Evolutionary conservation across 2,329 filamentous ascomycete genomes (phyloP), one percentile per base, ranked within the genome.

Genomic region (Cercospora sp.): DNA sequence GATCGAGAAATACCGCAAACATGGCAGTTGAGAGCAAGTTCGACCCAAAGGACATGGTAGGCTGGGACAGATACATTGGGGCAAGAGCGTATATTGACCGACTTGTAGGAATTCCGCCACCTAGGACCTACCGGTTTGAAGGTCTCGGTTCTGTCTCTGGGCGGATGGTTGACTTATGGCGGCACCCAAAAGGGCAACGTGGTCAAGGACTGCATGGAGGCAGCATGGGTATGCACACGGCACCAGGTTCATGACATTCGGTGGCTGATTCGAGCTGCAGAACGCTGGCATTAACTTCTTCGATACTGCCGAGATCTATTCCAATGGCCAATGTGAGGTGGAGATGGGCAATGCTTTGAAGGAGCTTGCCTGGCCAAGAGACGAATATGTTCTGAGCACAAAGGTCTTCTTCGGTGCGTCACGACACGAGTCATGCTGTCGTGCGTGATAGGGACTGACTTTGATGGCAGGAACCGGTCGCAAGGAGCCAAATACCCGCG

Each of bases 251-350:
- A 53, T 30, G 64, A 33, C 20, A 4, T 23, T 4, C 16, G 4
- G 33, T 26, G 23, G 23, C 67, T 71, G 57, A 71, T 28, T 5
- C 3, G 20, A 26, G 20, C 4, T 18, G 6, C 58, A 72, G 71
- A 73, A 82, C 72, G 74, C 84, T 66, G 83, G 83, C 65, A 82
- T 84, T 75, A 84, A 84, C 76, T 83, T 83, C 76, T 76, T 75
- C 72, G 74, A 84, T 68, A 84, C 83, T 9, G 83, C 83, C n/a
- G 82, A 84, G 75, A 75, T 79, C 36, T 89, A 89, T 74, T 81
- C 84, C 69, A 85, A 80, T 6, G 88, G 88, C 67, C 83, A 89
- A 74, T 89, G 86, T 26, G 88, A 90, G 77, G 80, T 87, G 58
- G 86, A 88, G 71, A 90, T 84, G 83, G 83, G 83, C 48, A 75